These are phyloP conservation scores for Volutella citrinella DNA, from an alignment of 2,329 filamentous ascomycete genomes.

Conservation along the genomic window DNA sequence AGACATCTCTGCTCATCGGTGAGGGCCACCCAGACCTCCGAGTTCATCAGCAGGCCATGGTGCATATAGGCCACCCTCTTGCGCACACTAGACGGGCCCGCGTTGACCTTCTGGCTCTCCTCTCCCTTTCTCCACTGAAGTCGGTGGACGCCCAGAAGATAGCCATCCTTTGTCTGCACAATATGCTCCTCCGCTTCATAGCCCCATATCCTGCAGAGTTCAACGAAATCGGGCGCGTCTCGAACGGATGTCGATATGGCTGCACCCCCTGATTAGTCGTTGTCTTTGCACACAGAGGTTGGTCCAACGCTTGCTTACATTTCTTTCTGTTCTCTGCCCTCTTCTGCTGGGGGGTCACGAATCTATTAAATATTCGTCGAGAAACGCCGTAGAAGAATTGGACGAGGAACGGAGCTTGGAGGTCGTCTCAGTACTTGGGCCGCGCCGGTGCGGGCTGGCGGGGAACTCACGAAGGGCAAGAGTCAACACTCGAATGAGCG, in stretches of 20 bases:
- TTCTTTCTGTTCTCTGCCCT: slow-evolving; percentile 67
- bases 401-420: slow-evolving; percentile 72
- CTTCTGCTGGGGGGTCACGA: slow-evolving; percentile 68
- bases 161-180: slow-evolving; percentile 91
- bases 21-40: slow-evolving; percentile 94
- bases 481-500: slow-evolving; percentile 79
- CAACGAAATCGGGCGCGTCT: slow-evolving; percentile 86
- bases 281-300: no score
- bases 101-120: slow-evolving; percentile 75
- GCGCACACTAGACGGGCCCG: slow-evolving; percentile 60
- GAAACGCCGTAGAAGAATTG: slow-evolving; percentile 79
- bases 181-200: slow-evolving; percentile 97
- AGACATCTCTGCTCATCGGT: slow-evolving; percentile 83
- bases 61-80: slow-evolving; percentile 94
- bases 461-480: slow-evolving; percentile 78
- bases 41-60: slow-evolving; percentile 97
- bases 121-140: slow-evolving; percentile 81
- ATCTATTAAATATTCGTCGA: slow-evolving; percentile 75
- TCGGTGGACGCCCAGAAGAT: slow-evolving; percentile 84
- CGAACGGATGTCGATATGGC: slow-evolving; percentile 74
- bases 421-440: slow-evolving; percentile 10
- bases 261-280: no score
- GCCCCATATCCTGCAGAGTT: slow-evolving; percentile 87
- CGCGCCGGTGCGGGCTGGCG: slow-evolving; percentile 3
- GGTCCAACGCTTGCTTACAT: no score